Evolutionary conservation across 1,284 basidiomycete genomes (phyloP), one percentile per base, ranked within the genome.

Genomic region (Rhodotorula glutinis): DNA sequence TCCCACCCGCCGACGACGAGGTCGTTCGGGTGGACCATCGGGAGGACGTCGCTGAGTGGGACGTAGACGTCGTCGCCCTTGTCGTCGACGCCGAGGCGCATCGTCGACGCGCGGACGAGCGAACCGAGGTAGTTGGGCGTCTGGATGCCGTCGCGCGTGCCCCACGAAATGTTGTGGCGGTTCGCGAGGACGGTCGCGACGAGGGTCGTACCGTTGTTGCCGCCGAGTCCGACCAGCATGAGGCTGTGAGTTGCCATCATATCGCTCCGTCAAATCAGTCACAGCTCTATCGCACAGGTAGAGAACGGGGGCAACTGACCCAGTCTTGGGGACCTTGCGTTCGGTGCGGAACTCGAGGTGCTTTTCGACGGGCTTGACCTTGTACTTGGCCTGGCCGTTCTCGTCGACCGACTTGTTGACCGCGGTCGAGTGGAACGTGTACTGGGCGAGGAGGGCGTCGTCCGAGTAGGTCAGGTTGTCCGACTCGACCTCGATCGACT

Each of bases 11-110:
- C 91, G 74, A 98, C 85, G 72, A 98, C 92, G 77, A 98, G 88
- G 81, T 98, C 96, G 80, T 97, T 95, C 73, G 95, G 95, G 83
- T 98, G 94, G 63, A 97, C 93, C 91, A 96, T 97, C 66, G 95
- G 95, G 57, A 98, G 85, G 74, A 98, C 87, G 77, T 96, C 93
- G 53, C 88, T 90, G 79, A 98, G 83, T 54, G 95, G 95, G 71
- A 97, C 88, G 78, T 94, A 85, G 73, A 98, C 87, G 77, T 98
- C 94, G 82, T 93, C 92, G 77, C 90, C 90, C 3, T 88, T 89
- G 64, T 80, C 78, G 77, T 98, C 92, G 62, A 84, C 85, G 61
- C 96, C 95, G 69, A 98, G 86, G 75, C 91, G 88, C 73, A 98
- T 86, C 66, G 95, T 98, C 63, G 93, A 97, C 21, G 93, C 94